Evolutionary conservation across 345 rosid species (phyloP).

Genomic region (Odontarrhena argentea): DNA sequence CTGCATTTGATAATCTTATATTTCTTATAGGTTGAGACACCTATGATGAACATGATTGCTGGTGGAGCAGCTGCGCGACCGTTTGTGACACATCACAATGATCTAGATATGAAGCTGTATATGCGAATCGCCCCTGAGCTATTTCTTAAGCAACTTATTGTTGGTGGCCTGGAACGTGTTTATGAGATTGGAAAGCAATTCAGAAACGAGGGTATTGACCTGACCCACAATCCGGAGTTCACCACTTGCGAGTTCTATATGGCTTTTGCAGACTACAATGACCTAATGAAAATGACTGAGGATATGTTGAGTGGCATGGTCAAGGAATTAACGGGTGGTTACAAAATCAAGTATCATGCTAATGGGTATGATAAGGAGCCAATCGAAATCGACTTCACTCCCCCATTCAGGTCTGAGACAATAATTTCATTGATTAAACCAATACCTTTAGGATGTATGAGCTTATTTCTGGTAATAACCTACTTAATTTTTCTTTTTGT

Average conservation of each 20-base stretch:
- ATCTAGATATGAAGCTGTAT: constrained; percentile 76
- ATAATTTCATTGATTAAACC: constrained; percentile 6
- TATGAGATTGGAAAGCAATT: constrained; percentile 98
- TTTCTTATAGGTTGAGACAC: constrained; percentile 77
- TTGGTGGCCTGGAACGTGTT: constrained; percentile 91
- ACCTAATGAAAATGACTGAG: constrained; percentile 90
- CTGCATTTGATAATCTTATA: background rate
- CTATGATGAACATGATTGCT: constrained; percentile 97
- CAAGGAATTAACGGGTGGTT: constrained; percentile 84
- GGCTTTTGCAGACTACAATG: constrained; percentile 98
- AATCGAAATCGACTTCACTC: constrained; percentile 92
- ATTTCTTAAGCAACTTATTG: constrained; percentile 83
- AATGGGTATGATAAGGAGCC: constrained; percentile 86
- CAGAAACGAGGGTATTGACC: constrained; percentile 95
- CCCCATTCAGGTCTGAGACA: constrained; percentile 79
- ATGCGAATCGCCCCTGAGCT: constrained; percentile 99
- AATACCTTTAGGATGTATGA: background rate
- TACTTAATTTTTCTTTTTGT: constrained; percentile 7
- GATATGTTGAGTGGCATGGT: constrained; percentile 93
- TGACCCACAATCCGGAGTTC: constrained; percentile 98
- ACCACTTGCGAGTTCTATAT: constrained; percentile 98
- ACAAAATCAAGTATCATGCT: constrained; percentile 84
- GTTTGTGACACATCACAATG: constrained; percentile 94
- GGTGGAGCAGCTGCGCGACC: constrained; percentile 99
- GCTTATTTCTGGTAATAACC: background rate